phyloP scores from a whole-genome alignment of 371 early-diverging fungal species.

The Fennellomyces sp. region DNA sequence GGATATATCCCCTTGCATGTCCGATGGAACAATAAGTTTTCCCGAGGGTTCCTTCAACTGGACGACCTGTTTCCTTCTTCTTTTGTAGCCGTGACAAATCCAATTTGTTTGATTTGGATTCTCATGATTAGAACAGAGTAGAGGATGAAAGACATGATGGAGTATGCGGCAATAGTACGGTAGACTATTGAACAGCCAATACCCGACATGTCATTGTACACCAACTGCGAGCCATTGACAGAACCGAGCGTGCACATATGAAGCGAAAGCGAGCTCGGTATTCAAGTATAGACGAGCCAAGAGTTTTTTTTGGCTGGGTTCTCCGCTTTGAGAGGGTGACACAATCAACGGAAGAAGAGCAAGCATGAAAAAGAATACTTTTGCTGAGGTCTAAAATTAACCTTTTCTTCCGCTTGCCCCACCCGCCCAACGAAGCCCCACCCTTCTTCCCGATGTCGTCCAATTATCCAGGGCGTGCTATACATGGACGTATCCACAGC shows the following conservation, averaged over 20 bases:
- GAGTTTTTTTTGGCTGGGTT: not conserved
- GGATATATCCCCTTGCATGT: too few relatives aligned
- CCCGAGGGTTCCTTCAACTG: too few relatives aligned
- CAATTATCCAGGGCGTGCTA: not conserved
- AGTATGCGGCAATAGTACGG: too few relatives aligned
- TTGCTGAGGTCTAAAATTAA: slow-evolving; percentile 6
- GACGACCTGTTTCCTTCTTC: too few relatives aligned
- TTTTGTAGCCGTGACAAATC: too few relatives aligned
- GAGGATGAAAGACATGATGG: too few relatives aligned
- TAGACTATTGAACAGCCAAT: too few relatives aligned
- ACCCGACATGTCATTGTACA: too few relatives aligned
- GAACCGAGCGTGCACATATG: not conserved
- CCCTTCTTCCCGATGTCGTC: not conserved
- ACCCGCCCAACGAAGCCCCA: not conserved
- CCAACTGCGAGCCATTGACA: not conserved
- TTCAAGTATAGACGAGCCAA: not conserved
- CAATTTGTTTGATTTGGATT: too few relatives aligned
- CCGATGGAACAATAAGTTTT: too few relatives aligned
- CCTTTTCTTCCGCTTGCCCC: not conserved
- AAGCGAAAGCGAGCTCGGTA: too few relatives aligned
- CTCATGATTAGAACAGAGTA: too few relatives aligned
- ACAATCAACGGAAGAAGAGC: slow-evolving; percentile 2
- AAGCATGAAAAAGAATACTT: not conserved
- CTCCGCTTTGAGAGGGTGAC: not conserved
- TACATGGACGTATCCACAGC: not conserved